phyloP scores from a whole-genome alignment of 2,329 filamentous ascomycete species.

The Alternaria panax region DNA sequence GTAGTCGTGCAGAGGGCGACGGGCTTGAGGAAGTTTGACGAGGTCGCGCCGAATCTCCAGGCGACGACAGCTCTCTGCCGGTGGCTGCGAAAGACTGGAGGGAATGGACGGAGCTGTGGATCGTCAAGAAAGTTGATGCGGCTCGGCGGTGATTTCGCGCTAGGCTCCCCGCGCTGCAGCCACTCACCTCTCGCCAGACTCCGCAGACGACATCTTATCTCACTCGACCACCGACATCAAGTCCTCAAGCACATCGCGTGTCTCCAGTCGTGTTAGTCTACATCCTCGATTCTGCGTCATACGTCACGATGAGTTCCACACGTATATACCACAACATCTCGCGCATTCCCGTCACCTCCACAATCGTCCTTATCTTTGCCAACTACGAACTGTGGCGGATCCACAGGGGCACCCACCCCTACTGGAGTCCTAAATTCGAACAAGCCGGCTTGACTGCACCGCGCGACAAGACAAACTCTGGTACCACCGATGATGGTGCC shows the following conservation, averaged over 20 bases:
- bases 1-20: background rate
- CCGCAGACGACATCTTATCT: constrained; percentile 21
- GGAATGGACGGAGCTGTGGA: constrained; percentile 1
- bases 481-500: constrained; percentile 9
- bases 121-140: constrained; percentile 20
- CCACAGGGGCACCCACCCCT: constrained; percentile 39
- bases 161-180: constrained; percentile 25
- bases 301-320: constrained; percentile 21
- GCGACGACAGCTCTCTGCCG: background rate
- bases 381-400: constrained; percentile 40
- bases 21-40: background rate
- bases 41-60: background rate
- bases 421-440: constrained; percentile 32
- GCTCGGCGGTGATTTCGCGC: constrained; percentile 23
- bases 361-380: constrained; percentile 26
- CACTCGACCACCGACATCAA: constrained; percentile 7
- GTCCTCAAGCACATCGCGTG: constrained; percentile 1
- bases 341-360: constrained; percentile 21
- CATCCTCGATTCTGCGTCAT: background rate
- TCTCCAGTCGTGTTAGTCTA: constrained; percentile 2
- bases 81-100: background rate
- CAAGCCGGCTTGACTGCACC: constrained; percentile 23
- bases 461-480: constrained; percentile 14
- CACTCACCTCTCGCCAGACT: constrained; percentile 28
- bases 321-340: constrained; percentile 21